Conservation (phyloP, 148 eudicot species). For the Heliosperma pusillum region DNA sequence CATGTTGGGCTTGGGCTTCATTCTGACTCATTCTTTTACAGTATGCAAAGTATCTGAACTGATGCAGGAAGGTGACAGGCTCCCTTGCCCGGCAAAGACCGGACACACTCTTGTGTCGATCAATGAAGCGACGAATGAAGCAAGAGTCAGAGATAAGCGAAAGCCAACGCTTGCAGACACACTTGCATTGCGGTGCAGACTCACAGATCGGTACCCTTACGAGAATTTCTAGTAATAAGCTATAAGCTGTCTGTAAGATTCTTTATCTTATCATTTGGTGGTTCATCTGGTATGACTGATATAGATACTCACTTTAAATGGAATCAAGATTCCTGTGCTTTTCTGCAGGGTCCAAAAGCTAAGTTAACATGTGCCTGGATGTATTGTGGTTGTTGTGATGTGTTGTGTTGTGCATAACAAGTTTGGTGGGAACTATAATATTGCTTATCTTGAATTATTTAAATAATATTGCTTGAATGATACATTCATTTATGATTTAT, state of each 20-base stretch:
- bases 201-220: slow-evolving; percentile 10
- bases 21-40: too few relatives aligned
- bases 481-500: too few relatives aligned
- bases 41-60: slow-evolving; percentile 17
- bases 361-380: background rate
- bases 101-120: background rate
- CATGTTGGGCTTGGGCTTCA: too few relatives aligned
- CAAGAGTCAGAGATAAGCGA: slow-evolving; percentile 2
- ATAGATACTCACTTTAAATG: background rate
- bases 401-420: background rate
- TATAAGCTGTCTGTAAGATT: slow-evolving; percentile 5
- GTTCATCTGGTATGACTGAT: background rate
- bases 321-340: too few relatives aligned
- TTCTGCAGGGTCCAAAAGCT: background rate
- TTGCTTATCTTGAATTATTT: too few relatives aligned
- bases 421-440: background rate
- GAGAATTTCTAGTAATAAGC: slow-evolving; percentile 15
- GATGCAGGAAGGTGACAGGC: slow-evolving; percentile 11
- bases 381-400: background rate
- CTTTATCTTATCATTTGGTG: background rate
- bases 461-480: too few relatives aligned
- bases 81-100: too few relatives aligned
- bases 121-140: background rate
- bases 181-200: slow-evolving; percentile 12
- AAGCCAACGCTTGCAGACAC: slow-evolving; percentile 20